phyloP scores from a whole-genome alignment of 192 early-diverging fungal genomes.

The Podila clonocystis region DNA sequence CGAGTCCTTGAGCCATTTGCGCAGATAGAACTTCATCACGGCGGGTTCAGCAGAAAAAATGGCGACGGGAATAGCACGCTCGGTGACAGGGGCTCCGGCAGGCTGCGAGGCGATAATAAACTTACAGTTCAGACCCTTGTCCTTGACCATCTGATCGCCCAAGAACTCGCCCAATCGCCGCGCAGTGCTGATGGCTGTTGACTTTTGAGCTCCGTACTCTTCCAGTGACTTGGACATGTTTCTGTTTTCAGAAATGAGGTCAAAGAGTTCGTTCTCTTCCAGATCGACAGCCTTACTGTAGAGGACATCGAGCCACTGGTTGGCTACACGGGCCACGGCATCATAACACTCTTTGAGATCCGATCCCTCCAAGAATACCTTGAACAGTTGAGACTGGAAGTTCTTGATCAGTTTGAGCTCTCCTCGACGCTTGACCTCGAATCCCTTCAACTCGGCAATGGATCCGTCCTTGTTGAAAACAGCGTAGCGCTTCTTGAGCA shows the following conservation, averaged over 20 bases:
- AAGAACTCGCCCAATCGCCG: conserved; percentile 95
- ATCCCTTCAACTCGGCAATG: conserved; percentile 97
- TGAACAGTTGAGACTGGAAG: conserved; percentile 96
- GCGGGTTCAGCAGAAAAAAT: conserved; percentile 90
- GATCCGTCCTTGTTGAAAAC: conserved; percentile 97
- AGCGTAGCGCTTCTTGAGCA: conserved; percentile 98
- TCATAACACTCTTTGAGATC: conserved; percentile 90
- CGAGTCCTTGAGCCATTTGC: conserved; percentile 93
- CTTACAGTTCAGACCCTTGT: conserved; percentile 94
- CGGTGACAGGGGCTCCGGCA: conserved; percentile 83
- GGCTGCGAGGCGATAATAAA: conserved; percentile 94
- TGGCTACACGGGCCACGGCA: conserved; percentile 87
- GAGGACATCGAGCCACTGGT: conserved; percentile 96
- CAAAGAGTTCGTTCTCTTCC: conserved; percentile 90
- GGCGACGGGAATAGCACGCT: conserved; percentile 94
- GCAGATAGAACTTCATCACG: conserved; percentile 81
- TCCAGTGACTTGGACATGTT: conserved; percentile 96
- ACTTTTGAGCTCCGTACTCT: conserved; percentile 94
- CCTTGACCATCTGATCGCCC: conserved; percentile 98
- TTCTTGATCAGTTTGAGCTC: conserved; percentile 99
- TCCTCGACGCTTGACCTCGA: conserved; percentile 98
- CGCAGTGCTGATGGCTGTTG: conserved; percentile 95
- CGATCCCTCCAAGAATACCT: conserved; percentile 88
- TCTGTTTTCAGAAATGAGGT: conserved; percentile 96
- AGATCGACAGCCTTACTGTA: conserved; percentile 85